These are phyloP conservation scores for Coemansia sp. DNA, from an alignment of 192 early-diverging fungal species.

Conservation along the genomic window DNA sequence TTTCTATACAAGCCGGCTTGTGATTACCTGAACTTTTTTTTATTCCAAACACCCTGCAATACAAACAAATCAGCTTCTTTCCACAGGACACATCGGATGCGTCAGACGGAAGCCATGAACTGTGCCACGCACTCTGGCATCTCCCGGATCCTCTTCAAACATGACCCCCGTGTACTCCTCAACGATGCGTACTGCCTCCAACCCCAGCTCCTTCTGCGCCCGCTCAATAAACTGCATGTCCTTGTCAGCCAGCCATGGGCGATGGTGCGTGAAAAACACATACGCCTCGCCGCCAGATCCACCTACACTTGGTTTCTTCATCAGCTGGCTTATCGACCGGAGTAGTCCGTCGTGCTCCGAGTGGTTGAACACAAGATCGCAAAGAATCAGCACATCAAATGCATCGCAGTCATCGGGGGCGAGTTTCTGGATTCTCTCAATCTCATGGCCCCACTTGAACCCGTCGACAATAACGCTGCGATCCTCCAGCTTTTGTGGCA, in stretches of 20 bases:
- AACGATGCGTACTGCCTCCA: slow-evolving; percentile 67
- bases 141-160: slow-evolving; percentile 87
- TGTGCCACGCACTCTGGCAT: slow-evolving; percentile 72
- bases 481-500: slow-evolving; percentile 55
- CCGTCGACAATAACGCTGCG: slow-evolving; percentile 34
- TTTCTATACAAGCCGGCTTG: no score
- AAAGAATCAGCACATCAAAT: slow-evolving; percentile 82
- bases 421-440: slow-evolving; percentile 26
- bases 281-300: slow-evolving; percentile 58
- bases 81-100: not conserved
- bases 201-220: slow-evolving; percentile 65
- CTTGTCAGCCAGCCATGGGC: slow-evolving; percentile 72
- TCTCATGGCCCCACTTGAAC: slow-evolving; percentile 48
- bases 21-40: no score
- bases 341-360: slow-evolving; percentile 80
- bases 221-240: slow-evolving; percentile 85
- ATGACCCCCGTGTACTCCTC: slow-evolving; percentile 73
- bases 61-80: no score
- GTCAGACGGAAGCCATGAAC: slow-evolving; percentile 75
- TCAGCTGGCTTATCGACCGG: slow-evolving; percentile 61
- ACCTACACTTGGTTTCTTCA: slow-evolving; percentile 46
- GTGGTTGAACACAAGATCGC: slow-evolving; percentile 88
- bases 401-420: not conserved
- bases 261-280: slow-evolving; percentile 84
- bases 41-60: no score